Percentiles rank a stretch among this genome's conserved stretches.
Evolutionary conservation across 2,329 filamentous ascomycete species (phyloP).

Genomic region (Ophiostoma piceae): DNA sequence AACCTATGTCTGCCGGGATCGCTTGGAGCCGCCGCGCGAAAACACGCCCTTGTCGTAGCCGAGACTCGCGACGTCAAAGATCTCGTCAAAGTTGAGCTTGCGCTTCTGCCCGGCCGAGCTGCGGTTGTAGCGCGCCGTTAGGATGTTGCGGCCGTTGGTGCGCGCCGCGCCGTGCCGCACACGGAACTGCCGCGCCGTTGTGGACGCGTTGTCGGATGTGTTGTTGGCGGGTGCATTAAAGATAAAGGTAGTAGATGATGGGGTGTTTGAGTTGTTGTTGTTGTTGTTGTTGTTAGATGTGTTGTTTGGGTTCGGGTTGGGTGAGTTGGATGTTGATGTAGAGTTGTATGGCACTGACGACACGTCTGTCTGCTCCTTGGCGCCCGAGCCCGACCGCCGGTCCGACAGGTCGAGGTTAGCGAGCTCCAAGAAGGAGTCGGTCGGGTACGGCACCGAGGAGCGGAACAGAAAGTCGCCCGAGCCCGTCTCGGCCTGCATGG

Average conservation of each 20-base stretch:
- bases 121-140: conserved; percentile 47
- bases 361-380: conserved; percentile 17
- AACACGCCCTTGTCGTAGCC: conserved; percentile 54
- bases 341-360: neutral
- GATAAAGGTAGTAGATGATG: conserved; percentile 16
- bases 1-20: conserved; percentile 44
- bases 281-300: no score
- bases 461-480: conserved; percentile 63
- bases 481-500: conserved; percentile 21
- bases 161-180: conserved; percentile 28
- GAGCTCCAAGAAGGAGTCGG: conserved; percentile 54
- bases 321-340: neutral
- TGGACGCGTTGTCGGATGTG: conserved; percentile 19
- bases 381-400: conserved; percentile 33
- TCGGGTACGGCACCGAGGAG: conserved; percentile 56
- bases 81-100: conserved; percentile 66
- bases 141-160: conserved; percentile 30
- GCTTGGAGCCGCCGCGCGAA: conserved; percentile 44
- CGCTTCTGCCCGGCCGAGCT: conserved; percentile 64
- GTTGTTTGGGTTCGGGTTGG: neutral
- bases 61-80: conserved; percentile 65
- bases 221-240: conserved; percentile 21
- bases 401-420: conserved; percentile 58
- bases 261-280: neutral
- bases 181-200: conserved; percentile 21